phyloP scores from a whole-genome alignment of 1,284 basidiomycete genomes.

The Trichosporon sp. region DNA sequence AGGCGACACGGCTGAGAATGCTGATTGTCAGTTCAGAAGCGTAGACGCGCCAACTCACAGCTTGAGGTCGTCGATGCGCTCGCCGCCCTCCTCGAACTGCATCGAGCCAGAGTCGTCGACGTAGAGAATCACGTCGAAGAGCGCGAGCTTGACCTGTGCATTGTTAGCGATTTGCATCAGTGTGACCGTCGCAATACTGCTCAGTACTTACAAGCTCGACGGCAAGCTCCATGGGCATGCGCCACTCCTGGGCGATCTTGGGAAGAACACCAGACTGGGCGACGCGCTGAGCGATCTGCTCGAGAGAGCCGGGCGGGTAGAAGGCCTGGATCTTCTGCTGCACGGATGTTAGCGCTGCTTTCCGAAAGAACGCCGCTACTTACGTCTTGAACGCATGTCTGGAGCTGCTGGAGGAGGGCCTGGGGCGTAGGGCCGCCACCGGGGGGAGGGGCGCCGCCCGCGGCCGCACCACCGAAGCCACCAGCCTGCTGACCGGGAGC shows the following conservation, averaged over 20 bases:
- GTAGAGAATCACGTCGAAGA: constrained; percentile 47
- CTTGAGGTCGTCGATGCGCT: constrained; percentile 50
- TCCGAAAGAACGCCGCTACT: constrained; percentile 11
- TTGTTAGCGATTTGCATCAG: not conserved
- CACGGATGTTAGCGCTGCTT: not conserved
- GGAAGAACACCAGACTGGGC: constrained; percentile 45
- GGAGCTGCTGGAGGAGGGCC: constrained; percentile 31
- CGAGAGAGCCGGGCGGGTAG: constrained; percentile 49
- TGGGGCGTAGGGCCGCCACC: constrained; percentile 18
- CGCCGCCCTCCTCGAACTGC: constrained; percentile 48
- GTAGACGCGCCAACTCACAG: constrained; percentile 24
- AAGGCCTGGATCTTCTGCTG: constrained; percentile 50
- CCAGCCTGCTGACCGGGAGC: constrained; percentile 24
- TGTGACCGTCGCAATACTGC: not conserved
- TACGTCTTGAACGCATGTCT: constrained; percentile 48
- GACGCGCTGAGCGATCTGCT: constrained; percentile 48
- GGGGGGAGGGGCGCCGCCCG: constrained; percentile 12
- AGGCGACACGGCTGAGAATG: constrained; percentile 48
- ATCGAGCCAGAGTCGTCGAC: constrained; percentile 49
- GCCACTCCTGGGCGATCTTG: constrained; percentile 48
- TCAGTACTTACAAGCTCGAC: constrained; percentile 37
- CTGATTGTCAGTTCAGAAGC: constrained; percentile 17
- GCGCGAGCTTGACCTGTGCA: constrained; percentile 40
- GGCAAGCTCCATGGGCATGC: constrained; percentile 49
- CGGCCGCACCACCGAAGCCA: constrained; percentile 15